Conservation (phyloP, 202 grass and related monocot genomes). For the Setaria viridis region DNA sequence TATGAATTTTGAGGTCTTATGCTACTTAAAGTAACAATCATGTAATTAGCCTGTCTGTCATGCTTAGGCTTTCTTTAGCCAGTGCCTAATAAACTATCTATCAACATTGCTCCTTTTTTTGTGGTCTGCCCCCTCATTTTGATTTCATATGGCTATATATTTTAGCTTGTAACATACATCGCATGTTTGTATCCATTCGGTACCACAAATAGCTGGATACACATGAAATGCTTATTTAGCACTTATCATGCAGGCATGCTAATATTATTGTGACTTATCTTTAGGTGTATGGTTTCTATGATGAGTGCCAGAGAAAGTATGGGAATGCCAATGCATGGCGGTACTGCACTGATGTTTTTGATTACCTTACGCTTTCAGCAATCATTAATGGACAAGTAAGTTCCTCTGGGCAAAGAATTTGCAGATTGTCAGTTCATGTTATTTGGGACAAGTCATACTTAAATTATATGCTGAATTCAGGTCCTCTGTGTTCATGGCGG, state of each 20-base stretch:
- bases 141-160: background rate
- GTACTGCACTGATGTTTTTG: constrained; percentile 99
- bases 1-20: background rate
- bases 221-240: background rate
- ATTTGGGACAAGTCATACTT: background rate
- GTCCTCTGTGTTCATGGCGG: constrained; percentile 98
- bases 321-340: constrained; percentile 99
- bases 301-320: constrained; percentile 99
- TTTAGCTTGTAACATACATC: background rate
- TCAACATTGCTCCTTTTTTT: too few relatives aligned
- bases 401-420: constrained; percentile 2
- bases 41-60: background rate
- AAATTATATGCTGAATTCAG: constrained; percentile 55
- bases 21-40: background rate
- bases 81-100: background rate
- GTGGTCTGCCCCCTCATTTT: background rate
- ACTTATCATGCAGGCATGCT: constrained; percentile 5
- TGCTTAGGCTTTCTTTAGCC: constrained; percentile 14
- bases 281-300: constrained; percentile 99
- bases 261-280: constrained; percentile 24
- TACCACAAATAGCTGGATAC: background rate
- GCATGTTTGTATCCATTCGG: background rate
- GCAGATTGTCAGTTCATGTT: constrained; percentile 4
- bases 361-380: constrained; percentile 96
- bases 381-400: constrained; percentile 98